phyloP scores from a whole-genome alignment of 2,329 filamentous ascomycete genomes.

The Diaporthe amygdali region DNA sequence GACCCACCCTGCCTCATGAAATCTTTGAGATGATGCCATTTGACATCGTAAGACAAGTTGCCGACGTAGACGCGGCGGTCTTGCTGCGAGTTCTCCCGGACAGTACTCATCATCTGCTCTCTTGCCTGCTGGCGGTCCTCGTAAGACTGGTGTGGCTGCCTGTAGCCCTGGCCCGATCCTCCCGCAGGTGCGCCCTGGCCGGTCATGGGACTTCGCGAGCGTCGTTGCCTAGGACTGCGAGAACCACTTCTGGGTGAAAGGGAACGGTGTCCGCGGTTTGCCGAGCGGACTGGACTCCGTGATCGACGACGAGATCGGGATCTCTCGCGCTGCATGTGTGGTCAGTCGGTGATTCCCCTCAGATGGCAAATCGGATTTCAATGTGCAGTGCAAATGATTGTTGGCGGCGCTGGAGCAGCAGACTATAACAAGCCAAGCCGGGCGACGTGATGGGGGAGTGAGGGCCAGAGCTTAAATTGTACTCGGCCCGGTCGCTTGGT shows the following conservation, averaged over 20 bases:
- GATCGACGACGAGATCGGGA: slow-evolving; percentile 83
- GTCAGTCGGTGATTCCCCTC: slow-evolving; percentile 36
- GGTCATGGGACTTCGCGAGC: slow-evolving; percentile 88
- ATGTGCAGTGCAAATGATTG: background rate
- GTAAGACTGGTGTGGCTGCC: slow-evolving; percentile 74
- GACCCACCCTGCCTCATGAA: slow-evolving; percentile 98
- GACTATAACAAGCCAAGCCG: background rate
- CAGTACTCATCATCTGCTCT: slow-evolving; percentile 94
- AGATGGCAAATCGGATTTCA: background rate
- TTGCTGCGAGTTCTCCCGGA: slow-evolving; percentile 94
- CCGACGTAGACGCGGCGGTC: slow-evolving; percentile 99
- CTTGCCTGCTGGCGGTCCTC: slow-evolving; percentile 85
- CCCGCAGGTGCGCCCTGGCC: slow-evolving; percentile 71
- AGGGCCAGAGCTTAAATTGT: background rate
- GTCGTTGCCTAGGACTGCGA: slow-evolving; percentile 65
- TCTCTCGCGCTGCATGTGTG: slow-evolving; percentile 73
- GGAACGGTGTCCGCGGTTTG: slow-evolving; percentile 75
- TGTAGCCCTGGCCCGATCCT: slow-evolving; percentile 72
- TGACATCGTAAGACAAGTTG: slow-evolving; percentile 98
- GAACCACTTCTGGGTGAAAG: slow-evolving; percentile 39
- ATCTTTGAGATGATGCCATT: slow-evolving; percentile 99
- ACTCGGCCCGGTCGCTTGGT: background rate
- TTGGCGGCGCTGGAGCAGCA: background rate
- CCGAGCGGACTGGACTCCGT: slow-evolving; percentile 75
- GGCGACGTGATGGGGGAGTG: background rate